A percentile compares a stretch with the other conserved stretches of the same genome.
phyloP scores from a whole-genome alignment of 2,329 filamentous ascomycete genomes.

The Sclerotiophoma versabilis region DNA sequence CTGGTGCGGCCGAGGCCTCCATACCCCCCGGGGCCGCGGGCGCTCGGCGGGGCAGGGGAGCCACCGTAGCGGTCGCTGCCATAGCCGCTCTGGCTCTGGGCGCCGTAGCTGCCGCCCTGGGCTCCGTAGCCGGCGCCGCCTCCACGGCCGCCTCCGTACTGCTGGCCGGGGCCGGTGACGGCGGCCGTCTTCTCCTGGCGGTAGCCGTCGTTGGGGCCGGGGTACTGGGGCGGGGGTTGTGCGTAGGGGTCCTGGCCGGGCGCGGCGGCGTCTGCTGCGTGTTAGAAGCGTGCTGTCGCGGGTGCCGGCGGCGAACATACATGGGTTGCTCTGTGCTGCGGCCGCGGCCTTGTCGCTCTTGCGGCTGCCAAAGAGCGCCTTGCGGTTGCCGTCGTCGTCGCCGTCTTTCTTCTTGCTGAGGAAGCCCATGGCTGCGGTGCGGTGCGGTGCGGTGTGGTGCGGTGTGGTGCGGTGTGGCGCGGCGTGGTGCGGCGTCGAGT shows the following conservation, averaged over 20 bases:
- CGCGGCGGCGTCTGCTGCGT: constrained; percentile 47
- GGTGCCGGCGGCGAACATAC: constrained; percentile 4
- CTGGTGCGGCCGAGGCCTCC: constrained; percentile 43
- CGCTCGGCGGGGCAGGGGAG: constrained; percentile 23
- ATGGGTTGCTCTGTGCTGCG: constrained; percentile 16
- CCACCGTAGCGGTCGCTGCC: constrained; percentile 60
- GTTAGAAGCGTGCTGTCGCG: constrained; percentile 40
- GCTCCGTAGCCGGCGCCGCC: constrained; percentile 36
- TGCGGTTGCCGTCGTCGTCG: constrained; percentile 62
- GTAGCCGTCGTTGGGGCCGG: constrained; percentile 42
- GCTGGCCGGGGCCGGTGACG: constrained; percentile 49
- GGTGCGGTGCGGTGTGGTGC: background rate
- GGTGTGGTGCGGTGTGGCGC: background rate
- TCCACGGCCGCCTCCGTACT: constrained; percentile 52
- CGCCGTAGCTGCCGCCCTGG: constrained; percentile 42
- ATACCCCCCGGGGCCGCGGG: constrained; percentile 49
- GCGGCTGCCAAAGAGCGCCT: constrained; percentile 65
- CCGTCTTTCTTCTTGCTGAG: constrained; percentile 63
- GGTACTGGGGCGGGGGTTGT: constrained; percentile 50
- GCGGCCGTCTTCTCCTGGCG: constrained; percentile 55
- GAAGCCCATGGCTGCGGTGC: constrained; percentile 52
- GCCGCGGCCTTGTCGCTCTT: constrained; percentile 52
- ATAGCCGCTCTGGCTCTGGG: constrained; percentile 46
- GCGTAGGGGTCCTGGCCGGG: constrained; percentile 62
- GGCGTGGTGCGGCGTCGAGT: no score